phyloP scores from a whole-genome alignment of 352 stramenopile species.

The Globisporangium splendens region DNA sequence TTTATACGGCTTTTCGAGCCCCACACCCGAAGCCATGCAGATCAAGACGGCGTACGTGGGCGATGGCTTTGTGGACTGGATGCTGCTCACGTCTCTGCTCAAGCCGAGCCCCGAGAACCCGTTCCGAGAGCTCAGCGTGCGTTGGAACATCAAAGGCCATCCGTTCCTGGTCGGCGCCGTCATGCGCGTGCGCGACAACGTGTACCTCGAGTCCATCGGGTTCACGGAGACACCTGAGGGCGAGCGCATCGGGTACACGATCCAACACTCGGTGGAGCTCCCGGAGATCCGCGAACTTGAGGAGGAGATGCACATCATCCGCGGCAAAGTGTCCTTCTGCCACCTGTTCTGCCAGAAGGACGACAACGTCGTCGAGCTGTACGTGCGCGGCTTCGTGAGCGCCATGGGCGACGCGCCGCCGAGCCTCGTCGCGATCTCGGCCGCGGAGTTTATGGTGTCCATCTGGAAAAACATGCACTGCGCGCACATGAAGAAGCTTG shows the following conservation, averaged over 20 bases:
- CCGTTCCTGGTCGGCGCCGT: constrained; percentile 30
- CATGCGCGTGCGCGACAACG: constrained; percentile 54
- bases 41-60: constrained; percentile 52
- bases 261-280: constrained; percentile 58
- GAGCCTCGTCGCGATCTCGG: background rate
- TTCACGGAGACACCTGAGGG: constrained; percentile 28
- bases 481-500: constrained; percentile 13
- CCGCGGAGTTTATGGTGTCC: background rate
- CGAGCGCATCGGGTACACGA: constrained; percentile 50
- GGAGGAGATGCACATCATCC: constrained; percentile 28
- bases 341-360: constrained; percentile 41
- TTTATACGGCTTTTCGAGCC: constrained; percentile 7
- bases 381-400: constrained; percentile 14
- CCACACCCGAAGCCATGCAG: constrained; percentile 43
- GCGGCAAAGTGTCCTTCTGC: constrained; percentile 52
- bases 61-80: constrained; percentile 46
- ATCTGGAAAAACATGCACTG: constrained; percentile 9
- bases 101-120: constrained; percentile 34
- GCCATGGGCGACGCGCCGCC: constrained; percentile 1
- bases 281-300: constrained; percentile 33
- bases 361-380: constrained; percentile 43
- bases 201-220: constrained; percentile 53
- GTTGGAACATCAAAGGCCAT: constrained; percentile 49
- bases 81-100: constrained; percentile 30
- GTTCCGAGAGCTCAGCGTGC: constrained; percentile 41